Evolutionary conservation across 805 yeast genomes (phyloP), one percentile per base, ranked within the genome.

Genomic region (Ogataea populi-albae): DNA sequence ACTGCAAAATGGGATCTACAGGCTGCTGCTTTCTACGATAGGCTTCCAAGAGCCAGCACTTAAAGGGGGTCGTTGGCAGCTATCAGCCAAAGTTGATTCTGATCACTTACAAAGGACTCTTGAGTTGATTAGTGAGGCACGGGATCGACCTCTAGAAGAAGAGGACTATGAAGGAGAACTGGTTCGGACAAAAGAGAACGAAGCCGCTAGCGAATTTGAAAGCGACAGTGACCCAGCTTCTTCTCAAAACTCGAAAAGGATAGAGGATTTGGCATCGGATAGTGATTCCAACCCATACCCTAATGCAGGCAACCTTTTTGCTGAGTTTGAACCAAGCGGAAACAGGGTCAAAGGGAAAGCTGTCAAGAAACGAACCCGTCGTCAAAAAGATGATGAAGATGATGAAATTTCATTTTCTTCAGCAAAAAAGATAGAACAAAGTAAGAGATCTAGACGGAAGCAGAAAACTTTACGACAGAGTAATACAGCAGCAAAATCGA

Each of bases 221-320:
- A 26, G 45, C 19, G 45, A 45, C 8, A 68, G 62, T 26, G 64
- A 65, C n/a, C 31, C 43, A 7, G 48, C 45, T 8, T 50, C 6
- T 6, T 8, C 5, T 16, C 54, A 52, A 3, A 45, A 41, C 2
- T 61, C 54, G 37, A 61, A 60, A n/a, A 68, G 64, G 28, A 63
- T 60, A 11, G 62, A 62, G 30, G 71, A 62, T 34, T 61, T 68
- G 5, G 71, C 61, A 28, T 57, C 55, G 11, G 64, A 60, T 17
- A 51, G 47, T 23, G 54, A 50, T 22, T 46, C 50, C 12, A 68
- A 66, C 43, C n/a, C n/a, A n/a, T n/a, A n/a, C n/a, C n/a, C n/a
- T n/a, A 55, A 56, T 16, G 54, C 71, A 22, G 76, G 69, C 25
- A 46, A 51, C 24, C 42, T 69, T 34, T 74, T 68, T 37, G 62